Evolutionary conservation across 441 rosid species (phyloP), one percentile per base, ranked within the genome.

Genomic region (Bruguiera hainesii): DNA sequence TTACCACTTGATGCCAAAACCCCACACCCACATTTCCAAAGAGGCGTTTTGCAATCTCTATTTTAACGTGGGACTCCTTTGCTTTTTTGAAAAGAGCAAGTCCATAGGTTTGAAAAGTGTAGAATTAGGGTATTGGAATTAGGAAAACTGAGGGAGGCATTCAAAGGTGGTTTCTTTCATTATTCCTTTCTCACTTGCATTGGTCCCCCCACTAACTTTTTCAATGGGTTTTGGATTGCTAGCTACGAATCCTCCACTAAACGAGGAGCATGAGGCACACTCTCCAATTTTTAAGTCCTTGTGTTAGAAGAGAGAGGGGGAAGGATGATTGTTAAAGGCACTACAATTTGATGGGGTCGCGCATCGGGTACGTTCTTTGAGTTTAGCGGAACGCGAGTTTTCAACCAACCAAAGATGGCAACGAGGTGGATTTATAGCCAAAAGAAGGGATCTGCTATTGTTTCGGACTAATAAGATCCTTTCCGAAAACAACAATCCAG

Each of bases 21-120:
- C 51, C 65, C 67, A 55, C 46, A 68, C 56, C 71, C 72, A 69
- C 71, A 77, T 69, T 79, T 79, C 74, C 74, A 55, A 61, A 53
- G 48, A 71, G 60, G 31, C 57, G 60, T 28, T 51, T 70, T 59
- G 64, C 67, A 78, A 70, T 73, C 35, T 21, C 21, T 29, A 18
- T 39, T 7, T 23, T 13, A 6, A 2, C 31, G 6, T 50, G 51
- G 60, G 20, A 19, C 42, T 64, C 65, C 11, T 25, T 53, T 72
- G 77, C 83, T 80, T 84, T 84, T 20, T 78, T 71, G 76, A 69
- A 80, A 78, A 78, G 83, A 7, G 74, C 20, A 71, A 74, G 61
- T 7, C 21, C 10, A 20, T 8, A 5, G 57, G 28, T 3, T 53
- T 53, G 23, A 4, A 53, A 53, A 53, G 57, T 53, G 29, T 53